Evolutionary conservation across 2,329 filamentous ascomycete genomes (phyloP).

Genomic region (Colletotrichum endophyticum): DNA sequence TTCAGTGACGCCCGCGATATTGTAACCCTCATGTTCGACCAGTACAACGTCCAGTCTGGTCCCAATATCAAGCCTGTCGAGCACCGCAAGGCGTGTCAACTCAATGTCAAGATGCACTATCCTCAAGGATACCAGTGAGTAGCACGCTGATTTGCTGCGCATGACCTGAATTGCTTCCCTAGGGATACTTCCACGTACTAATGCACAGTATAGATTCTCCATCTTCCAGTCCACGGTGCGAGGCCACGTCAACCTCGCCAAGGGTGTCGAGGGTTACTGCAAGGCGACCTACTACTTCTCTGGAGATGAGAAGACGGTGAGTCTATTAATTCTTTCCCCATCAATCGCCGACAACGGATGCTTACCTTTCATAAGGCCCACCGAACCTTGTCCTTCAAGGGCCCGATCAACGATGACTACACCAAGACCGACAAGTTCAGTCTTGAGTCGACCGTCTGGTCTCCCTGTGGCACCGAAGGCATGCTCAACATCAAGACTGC

Average conservation of each 20-base stretch:
- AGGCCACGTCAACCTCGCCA: slow-evolving; percentile 51
- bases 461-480: slow-evolving; percentile 52
- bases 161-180: not conserved
- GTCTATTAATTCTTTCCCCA: slow-evolving; percentile 25
- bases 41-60: slow-evolving; percentile 55
- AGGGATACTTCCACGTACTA: not conserved
- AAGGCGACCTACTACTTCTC: slow-evolving; percentile 62
- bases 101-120: slow-evolving; percentile 56
- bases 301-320: slow-evolving; percentile 41
- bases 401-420: slow-evolving; percentile 46
- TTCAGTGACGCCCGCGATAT: slow-evolving; percentile 30
- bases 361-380: slow-evolving; percentile 31
- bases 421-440: slow-evolving; percentile 48
- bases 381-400: slow-evolving; percentile 43
- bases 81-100: slow-evolving; percentile 57
- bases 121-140: slow-evolving; percentile 53
- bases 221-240: slow-evolving; percentile 57
- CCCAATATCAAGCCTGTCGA: slow-evolving; percentile 43
- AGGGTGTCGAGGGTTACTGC: slow-evolving; percentile 49
- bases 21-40: slow-evolving; percentile 57
- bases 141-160: accelerated
- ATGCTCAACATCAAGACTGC: slow-evolving; percentile 61
- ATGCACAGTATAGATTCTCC: slow-evolving; percentile 33
- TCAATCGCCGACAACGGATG: accelerated
- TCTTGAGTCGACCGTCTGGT: slow-evolving; percentile 53